Conservation (phyloP, 345 rosid genomes). For the Melastoma malabathricum region DNA sequence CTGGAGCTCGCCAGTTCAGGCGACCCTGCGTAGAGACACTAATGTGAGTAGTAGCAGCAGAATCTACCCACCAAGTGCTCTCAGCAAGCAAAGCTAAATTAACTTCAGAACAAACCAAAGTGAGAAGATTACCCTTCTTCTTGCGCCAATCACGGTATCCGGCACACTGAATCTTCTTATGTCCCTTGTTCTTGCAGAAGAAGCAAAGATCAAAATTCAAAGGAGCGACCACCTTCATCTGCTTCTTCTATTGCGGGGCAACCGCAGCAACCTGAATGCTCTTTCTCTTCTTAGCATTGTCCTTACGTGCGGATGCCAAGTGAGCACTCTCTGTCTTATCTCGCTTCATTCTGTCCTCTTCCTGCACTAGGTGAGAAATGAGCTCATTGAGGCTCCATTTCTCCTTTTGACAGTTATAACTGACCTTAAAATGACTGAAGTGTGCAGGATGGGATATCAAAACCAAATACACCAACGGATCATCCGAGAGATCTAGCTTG, state of each 20-base stretch:
- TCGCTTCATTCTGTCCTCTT: too few species aligned
- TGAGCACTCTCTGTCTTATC: too few species aligned
- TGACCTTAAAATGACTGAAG: conserved; percentile 1
- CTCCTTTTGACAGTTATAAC: too few species aligned
- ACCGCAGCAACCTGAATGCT: background rate
- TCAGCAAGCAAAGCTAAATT: conserved; percentile 5
- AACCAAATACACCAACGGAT: conserved; percentile 8
- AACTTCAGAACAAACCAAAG: conserved; percentile 5
- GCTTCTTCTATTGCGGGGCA: background rate
- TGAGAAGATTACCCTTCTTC: conserved; percentile 9
- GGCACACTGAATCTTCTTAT: too few species aligned
- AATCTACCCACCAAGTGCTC: conserved; percentile 10
- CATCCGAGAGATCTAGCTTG: conserved; percentile 1
- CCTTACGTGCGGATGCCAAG: too few species aligned
- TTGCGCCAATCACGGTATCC: too few species aligned
- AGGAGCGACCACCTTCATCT: background rate
- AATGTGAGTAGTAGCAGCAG: too few species aligned
- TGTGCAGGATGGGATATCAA: conserved; percentile 10
- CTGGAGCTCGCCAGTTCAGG: background rate
- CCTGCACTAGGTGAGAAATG: too few species aligned
- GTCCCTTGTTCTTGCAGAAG: conserved; percentile 4
- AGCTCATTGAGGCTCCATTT: too few species aligned
- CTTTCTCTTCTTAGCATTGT: conserved; percentile 3
- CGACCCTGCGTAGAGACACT: too few species aligned
- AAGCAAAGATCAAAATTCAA: background rate